These are phyloP conservation scores for Plasmodium vivax DNA, from an alignment of 169 alveolate species.

Conservation along the genomic window DNA sequence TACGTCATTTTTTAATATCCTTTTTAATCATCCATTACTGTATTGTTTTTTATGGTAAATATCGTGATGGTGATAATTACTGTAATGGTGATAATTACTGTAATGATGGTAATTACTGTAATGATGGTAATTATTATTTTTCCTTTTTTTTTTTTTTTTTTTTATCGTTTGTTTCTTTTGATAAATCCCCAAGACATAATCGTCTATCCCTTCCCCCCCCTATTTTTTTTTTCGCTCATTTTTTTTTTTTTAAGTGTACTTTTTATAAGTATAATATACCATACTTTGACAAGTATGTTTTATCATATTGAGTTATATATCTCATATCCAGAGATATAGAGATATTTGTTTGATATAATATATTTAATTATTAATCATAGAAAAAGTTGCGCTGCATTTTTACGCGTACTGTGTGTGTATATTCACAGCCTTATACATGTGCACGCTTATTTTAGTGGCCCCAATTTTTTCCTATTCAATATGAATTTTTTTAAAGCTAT, in stretches of 20 bases:
- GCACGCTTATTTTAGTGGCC: not conserved
- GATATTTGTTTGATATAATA: not conserved
- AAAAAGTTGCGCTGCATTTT: not conserved
- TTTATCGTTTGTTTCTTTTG: not conserved
- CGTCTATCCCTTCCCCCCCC: not conserved
- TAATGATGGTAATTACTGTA: not conserved
- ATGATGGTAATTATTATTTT: not conserved
- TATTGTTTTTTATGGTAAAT: not conserved
- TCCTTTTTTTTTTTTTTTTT: not conserved
- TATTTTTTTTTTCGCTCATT: not conserved
- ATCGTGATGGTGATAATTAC: not conserved
- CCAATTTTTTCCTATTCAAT: not conserved
- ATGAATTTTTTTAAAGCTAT: not conserved
- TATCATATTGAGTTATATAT: not conserved
- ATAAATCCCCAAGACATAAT: not conserved
- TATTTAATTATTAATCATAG: not conserved
- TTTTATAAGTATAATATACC: not conserved
- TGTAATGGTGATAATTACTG: not conserved
- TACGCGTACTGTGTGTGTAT: not conserved
- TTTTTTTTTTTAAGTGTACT: not conserved
- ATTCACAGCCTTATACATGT: not conserved
- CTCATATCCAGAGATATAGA: not conserved
- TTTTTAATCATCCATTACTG: not conserved
- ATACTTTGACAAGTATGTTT: not conserved
- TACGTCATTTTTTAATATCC: constrained; percentile 6